Evolutionary conservation across 352 stramenopile species (phyloP).

Genomic region (Elongisporangium anandrum): DNA sequence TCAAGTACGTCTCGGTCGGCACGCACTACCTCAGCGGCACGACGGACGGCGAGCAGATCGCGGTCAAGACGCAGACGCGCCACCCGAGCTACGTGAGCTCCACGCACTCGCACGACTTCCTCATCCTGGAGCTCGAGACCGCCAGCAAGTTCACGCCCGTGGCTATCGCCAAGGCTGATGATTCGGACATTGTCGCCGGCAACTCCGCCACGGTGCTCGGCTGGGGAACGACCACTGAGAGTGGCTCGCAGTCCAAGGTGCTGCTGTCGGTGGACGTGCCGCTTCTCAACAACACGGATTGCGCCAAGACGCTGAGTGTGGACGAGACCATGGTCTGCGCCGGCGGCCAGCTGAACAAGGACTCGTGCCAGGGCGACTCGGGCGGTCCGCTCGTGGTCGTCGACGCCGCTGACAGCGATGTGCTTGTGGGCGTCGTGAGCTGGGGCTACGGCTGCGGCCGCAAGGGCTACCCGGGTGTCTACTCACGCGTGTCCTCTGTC

Average conservation of each 20-base stretch:
- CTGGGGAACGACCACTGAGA: constrained; percentile 24
- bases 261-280: constrained; percentile 38
- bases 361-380: constrained; percentile 66
- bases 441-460: constrained; percentile 53
- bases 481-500: constrained; percentile 37
- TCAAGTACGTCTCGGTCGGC: constrained; percentile 49
- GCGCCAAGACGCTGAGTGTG: constrained; percentile 24
- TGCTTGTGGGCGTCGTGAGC: constrained; percentile 49
- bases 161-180: constrained; percentile 20
- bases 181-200: constrained; percentile 13
- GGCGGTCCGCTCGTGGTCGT: constrained; percentile 32
- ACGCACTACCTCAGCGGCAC: constrained; percentile 44
- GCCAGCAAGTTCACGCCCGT: constrained; percentile 33
- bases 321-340: constrained; percentile 58
- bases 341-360: constrained; percentile 29
- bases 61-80: constrained; percentile 34
- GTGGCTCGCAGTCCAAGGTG: constrained; percentile 17
- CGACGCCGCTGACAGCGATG: constrained; percentile 21
- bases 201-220: constrained; percentile 37
- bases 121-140: constrained; percentile 44
- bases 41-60: constrained; percentile 38
- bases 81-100: constrained; percentile 43
- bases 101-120: constrained; percentile 49
- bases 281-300: constrained; percentile 38
- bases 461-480: constrained; percentile 37